Conservation (phyloP, 805 yeast genomes). For the Ogataea degrootiae region DNA sequence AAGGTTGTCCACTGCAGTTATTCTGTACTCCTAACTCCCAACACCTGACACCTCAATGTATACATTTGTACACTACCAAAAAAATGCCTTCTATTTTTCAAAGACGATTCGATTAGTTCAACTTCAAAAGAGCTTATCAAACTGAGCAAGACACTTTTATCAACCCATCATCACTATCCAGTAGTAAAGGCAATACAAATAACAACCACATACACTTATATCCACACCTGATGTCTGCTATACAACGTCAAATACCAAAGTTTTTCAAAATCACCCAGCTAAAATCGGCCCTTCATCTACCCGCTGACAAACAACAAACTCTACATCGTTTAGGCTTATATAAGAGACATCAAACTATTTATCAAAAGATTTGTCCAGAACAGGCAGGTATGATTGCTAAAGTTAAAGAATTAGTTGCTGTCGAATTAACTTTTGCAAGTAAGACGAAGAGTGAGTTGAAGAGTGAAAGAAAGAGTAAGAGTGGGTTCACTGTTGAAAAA, state of each 20-base stretch:
- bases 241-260: constrained; percentile 15
- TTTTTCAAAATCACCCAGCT: constrained; percentile 68
- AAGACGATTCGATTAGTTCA: too few relatives aligned
- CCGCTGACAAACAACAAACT: constrained; percentile 59
- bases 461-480: constrained; percentile 51
- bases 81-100: too few relatives aligned
- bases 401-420: constrained; percentile 82
- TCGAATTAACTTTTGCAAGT: constrained; percentile 60
- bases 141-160: neutral
- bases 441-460: constrained; percentile 50
- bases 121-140: neutral
- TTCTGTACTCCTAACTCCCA: too few relatives aligned
- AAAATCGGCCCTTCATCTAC: constrained; percentile 83
- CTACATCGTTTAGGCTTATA: constrained; percentile 70
- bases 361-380: constrained; percentile 67
- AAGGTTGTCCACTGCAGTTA: too few relatives aligned
- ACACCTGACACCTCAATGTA: too few relatives aligned
- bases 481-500: constrained; percentile 56
- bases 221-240: constrained; percentile 9
- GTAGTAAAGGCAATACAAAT: neutral
- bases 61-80: too few relatives aligned
- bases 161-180: neutral
- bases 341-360: constrained; percentile 67
- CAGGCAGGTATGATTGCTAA: constrained; percentile 80
- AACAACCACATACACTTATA: neutral